Conservation (phyloP, 306 rosid genomes). For the Ormosia semicastrata region DNA sequence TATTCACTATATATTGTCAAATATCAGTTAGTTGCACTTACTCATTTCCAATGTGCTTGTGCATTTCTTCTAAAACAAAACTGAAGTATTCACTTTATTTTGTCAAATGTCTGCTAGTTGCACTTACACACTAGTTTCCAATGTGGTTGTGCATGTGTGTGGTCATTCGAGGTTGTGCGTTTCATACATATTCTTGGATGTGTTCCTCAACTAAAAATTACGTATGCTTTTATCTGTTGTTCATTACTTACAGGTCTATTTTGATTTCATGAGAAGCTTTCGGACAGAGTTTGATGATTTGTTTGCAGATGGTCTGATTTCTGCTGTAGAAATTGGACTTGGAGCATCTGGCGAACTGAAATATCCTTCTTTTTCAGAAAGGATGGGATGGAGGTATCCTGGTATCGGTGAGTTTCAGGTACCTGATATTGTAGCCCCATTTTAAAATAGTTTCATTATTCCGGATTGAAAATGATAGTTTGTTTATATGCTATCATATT, state of each 20-base stretch:
- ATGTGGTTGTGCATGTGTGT: background rate
- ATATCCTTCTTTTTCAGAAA: constrained; percentile 89
- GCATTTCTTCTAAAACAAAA: background rate
- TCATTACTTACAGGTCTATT: constrained; percentile 68
- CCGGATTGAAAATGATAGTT: background rate
- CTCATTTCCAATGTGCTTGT: background rate
- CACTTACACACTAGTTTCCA: constrained; percentile 5
- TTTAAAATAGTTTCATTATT: constrained; percentile 22
- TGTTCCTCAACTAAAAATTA: background rate
- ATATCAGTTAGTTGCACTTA: constrained; percentile 1
- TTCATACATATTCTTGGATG: background rate
- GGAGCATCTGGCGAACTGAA: constrained; percentile 96
- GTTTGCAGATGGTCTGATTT: constrained; percentile 74
- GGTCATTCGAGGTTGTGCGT: background rate
- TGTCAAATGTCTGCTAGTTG: constrained; percentile 1
- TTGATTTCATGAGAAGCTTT: constrained; percentile 97
- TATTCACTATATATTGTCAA: background rate
- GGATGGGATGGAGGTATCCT: constrained; percentile 98
- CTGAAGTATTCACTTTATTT: background rate
- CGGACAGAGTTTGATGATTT: constrained; percentile 91
- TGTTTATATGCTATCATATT: background rate
- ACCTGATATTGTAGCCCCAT: constrained; percentile 34
- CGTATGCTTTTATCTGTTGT: constrained; percentile 14
- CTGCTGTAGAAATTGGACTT: constrained; percentile 85
- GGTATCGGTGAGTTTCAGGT: constrained; percentile 99